Base-by-base conservation (phyloP, 345 rosid genomes). In the Alliaria petiolata region DNA sequence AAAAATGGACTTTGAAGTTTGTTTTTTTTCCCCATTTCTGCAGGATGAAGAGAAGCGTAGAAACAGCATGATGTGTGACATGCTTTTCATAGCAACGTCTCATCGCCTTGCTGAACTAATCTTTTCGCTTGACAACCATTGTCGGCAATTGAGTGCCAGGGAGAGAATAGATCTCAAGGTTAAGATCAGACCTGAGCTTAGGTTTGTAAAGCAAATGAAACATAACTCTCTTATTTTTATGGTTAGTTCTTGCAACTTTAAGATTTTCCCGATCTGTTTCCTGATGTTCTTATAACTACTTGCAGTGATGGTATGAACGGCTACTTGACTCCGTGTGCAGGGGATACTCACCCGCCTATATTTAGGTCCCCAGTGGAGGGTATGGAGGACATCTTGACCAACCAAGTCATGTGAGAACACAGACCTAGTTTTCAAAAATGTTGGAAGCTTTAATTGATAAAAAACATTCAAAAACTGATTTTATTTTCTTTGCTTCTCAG, bases 261-360 rank as follows among this genome's bases (percentile, higher is more conserved):
- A 36, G 17, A 39, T 59, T 59, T 14, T 60, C 33, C 8, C 16
- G 6, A 43, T 15, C 34, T 22, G 51, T 62, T 67, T 38, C 51
- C 79, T 91, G 84, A 81, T 79, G 67, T 49, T 65, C 61, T 80
- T 82, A 64, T 68, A 79, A 57, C 59, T 88, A n/a, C 76, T 8
- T 89, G 90, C 95, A 95, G 99, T 78, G 99, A 83, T 82, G 97
- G 97, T 66, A 90, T 95, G 98, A 92, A 95, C 22, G 99, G 99
- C 65, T 95, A 85, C 78, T 81, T 95, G 78, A 85, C 86, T 43
- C 98, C 89, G 26, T 95, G 99, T 62, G 80, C 81, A 68, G 98
- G 96, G 68, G 98, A 95, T 70, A 76, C 91, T 49, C 92, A 84
- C 60, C 99, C 98, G 26, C 96, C 97, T 36, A 49, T 91, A 84